These are phyloP conservation scores for Glycine soja DNA, from an alignment of 306 rosid species.

Conservation along the genomic window DNA sequence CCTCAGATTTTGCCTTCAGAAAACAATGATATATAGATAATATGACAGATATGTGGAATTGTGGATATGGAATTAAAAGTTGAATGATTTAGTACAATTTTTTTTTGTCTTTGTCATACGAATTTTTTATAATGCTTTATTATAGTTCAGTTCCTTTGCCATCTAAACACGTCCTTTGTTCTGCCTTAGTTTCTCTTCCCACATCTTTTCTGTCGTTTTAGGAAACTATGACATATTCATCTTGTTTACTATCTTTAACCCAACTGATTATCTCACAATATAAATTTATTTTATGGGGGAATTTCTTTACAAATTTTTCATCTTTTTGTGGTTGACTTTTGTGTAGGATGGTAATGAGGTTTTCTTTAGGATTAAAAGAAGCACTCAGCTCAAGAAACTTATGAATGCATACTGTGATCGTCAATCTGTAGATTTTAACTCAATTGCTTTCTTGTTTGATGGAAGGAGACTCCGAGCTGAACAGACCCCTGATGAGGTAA, in stretches of 20 bases:
- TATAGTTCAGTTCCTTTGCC: slow-evolving; percentile 15
- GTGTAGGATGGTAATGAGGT: slow-evolving; percentile 68
- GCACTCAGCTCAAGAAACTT: slow-evolving; percentile 67
- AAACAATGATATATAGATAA: background rate
- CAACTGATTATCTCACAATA: background rate
- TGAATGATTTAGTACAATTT: background rate
- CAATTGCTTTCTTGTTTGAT: slow-evolving; percentile 79
- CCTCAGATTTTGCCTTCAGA: background rate
- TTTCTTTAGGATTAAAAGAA: slow-evolving; percentile 64
- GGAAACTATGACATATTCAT: background rate
- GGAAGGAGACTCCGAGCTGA: slow-evolving; percentile 70
- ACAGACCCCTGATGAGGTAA: slow-evolving; percentile 77
- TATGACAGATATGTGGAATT: background rate
- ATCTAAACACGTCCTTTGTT: background rate
- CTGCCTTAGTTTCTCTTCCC: background rate
- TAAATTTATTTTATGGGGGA: background rate
- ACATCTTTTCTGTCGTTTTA: background rate
- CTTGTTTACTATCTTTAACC: background rate
- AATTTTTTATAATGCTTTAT: too few species aligned
- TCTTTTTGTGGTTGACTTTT: background rate
- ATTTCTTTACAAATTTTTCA: background rate
- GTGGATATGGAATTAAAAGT: background rate
- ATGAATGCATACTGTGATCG: slow-evolving; percentile 74
- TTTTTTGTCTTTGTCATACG: background rate
- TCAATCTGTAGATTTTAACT: slow-evolving; percentile 58